A percentile compares a stretch with the other conserved stretches of the same genome.
These are phyloP conservation scores for Curvularia spicifera DNA, from an alignment of 2,329 filamentous ascomycete species.

Conservation along the genomic window DNA sequence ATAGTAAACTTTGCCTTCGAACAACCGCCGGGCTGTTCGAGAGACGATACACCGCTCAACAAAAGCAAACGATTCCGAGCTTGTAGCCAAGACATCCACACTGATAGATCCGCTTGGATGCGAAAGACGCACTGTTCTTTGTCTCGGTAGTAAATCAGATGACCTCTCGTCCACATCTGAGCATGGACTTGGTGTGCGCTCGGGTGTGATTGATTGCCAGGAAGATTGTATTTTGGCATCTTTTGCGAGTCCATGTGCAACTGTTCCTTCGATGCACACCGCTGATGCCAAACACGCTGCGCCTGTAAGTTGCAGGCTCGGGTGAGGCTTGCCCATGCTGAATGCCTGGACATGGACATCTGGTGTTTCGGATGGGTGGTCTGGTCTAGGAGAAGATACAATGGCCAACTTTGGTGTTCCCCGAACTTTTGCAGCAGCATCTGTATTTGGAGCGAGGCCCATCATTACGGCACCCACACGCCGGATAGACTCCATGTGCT, in stretches of 20 bases:
- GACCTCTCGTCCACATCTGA: slow-evolving; percentile 10
- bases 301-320: slow-evolving; percentile 44
- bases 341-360: slow-evolving; percentile 35
- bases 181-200: slow-evolving; percentile 21
- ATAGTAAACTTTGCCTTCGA: slow-evolving; percentile 30
- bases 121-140: slow-evolving; percentile 20
- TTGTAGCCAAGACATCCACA: slow-evolving; percentile 31
- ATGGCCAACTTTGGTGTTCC: slow-evolving; percentile 68
- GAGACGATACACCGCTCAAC: slow-evolving; percentile 39
- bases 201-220: slow-evolving; percentile 13
- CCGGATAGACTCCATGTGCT: slow-evolving; percentile 62
- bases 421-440: slow-evolving; percentile 50
- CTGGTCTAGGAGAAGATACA: slow-evolving; percentile 47
- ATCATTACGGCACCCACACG: slow-evolving; percentile 63
- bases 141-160: slow-evolving; percentile 10
- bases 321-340: slow-evolving; percentile 44
- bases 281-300: slow-evolving; percentile 42
- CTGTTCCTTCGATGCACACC: slow-evolving; percentile 37
- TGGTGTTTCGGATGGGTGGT: neutral
- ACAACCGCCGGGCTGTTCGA: slow-evolving; percentile 43
- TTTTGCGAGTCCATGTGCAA: slow-evolving; percentile 27
- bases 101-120: slow-evolving; percentile 38
- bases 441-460: slow-evolving; percentile 59
- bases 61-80: slow-evolving; percentile 23
- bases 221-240: neutral